phyloP scores from a whole-genome alignment of 345 rosid species.

The Physaria fendleri region DNA sequence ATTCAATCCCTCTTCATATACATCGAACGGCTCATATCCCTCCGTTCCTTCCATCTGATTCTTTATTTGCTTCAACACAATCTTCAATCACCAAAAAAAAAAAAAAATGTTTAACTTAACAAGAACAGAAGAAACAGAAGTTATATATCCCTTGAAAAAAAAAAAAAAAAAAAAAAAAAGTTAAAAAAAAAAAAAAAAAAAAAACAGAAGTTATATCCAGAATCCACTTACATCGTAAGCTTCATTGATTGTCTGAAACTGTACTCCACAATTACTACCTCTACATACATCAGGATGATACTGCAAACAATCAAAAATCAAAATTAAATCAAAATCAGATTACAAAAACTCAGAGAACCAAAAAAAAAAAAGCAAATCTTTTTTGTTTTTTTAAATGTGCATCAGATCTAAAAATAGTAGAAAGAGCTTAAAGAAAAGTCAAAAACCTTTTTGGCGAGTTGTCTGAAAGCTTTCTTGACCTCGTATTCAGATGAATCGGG shows the following conservation, averaged over 20 bases:
- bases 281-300: conserved; percentile 98
- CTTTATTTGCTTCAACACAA: conserved; percentile 53
- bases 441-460: conserved; percentile 86
- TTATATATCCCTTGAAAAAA: no score
- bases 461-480: conserved; percentile 81
- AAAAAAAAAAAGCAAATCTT: neutral
- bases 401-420: conserved; percentile 15
- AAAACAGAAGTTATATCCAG: no score
- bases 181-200: no score
- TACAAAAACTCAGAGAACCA: neutral
- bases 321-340: neutral
- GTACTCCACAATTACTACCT: conserved; percentile 70
- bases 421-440: neutral
- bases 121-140: no score
- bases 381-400: neutral
- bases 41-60: conserved; percentile 33
- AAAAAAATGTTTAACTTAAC: no score
- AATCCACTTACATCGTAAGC: conserved; percentile 70
- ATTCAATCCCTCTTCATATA: conserved; percentile 39
- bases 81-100: conserved; percentile 22
- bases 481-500: conserved; percentile 79
- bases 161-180: no score
- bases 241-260: conserved; percentile 72
- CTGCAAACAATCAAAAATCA: conserved; percentile 33
- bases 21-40: conserved; percentile 34